These are phyloP conservation scores for Mycena albidolilacea DNA, from an alignment of 768 basidiomycete genomes.

Conservation along the genomic window DNA sequence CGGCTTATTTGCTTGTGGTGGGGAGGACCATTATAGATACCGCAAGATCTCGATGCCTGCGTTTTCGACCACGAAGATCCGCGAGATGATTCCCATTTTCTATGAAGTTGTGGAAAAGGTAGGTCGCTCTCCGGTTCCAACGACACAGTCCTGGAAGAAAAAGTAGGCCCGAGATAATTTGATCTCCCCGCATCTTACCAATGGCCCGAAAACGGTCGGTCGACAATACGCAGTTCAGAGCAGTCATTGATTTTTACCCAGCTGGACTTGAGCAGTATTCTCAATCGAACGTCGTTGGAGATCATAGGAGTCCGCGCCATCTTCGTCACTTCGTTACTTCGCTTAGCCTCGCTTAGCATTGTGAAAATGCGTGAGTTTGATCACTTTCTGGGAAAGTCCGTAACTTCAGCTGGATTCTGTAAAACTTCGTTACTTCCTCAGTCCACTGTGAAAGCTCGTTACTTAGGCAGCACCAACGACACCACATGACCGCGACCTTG, in stretches of 20 bases:
- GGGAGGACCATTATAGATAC: background rate
- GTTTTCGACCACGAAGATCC: conserved; percentile 1
- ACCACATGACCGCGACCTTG: too few species aligned
- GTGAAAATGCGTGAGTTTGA: too few species aligned
- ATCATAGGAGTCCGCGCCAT: too few species aligned
- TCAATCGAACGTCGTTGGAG: background rate
- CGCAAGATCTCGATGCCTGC: conserved; percentile 20
- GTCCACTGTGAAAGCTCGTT: too few species aligned
- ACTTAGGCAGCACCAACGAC: too few species aligned
- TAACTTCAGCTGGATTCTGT: too few species aligned
- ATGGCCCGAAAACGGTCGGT: background rate
- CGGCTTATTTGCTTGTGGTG: background rate
- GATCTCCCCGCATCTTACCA: background rate
- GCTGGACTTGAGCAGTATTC: conserved; percentile 13
- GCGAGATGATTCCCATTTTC: conserved; percentile 13
- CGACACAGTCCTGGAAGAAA: background rate
- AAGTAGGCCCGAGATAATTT: conserved; percentile 12
- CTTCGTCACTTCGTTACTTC: too few species aligned
- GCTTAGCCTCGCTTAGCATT: too few species aligned
- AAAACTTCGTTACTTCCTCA: too few species aligned
- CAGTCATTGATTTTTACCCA: background rate
- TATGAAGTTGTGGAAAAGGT: conserved; percentile 19
- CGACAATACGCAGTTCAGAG: background rate
- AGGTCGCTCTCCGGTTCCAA: background rate
- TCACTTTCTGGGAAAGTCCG: too few species aligned